Base-by-base conservation (phyloP, 805 yeast genomes). In the Saccharomycopsis selenospora region DNA sequence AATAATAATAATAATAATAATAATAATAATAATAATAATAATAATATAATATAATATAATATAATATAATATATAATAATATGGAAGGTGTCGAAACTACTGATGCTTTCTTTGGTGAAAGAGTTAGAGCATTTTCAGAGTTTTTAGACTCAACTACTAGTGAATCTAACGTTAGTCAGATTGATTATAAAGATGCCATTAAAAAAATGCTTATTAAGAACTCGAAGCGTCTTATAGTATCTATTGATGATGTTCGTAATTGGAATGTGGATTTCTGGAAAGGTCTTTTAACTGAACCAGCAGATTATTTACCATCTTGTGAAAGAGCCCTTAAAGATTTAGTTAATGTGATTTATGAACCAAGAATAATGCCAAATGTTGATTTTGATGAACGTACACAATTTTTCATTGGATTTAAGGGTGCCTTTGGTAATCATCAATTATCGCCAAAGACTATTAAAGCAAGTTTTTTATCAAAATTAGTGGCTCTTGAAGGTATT, bases 401-500 rank as follows among this genome's bases (percentile, higher is more conserved):
- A 50, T 85, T 82, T 62, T 81, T 83, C 58, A 65, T 93, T 13
- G 84, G 90, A 0, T 88, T 91, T 66, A 79, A 77, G 57, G 99
- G 99, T 47, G 81, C 97, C 0, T 88, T 93, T 65, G 98, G 98
- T 48, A 77, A 81, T 48, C 90, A 89, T 61, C 76, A 83, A 41
- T 80, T 91, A 25, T 82, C 89, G 22, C 97, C 99, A 18, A 76
- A 98, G 59, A 80, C 96, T 2, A 79, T 93, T 49, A 77, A 82
- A 51, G 82, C 98, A 2, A 66, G 74, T 11, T 82, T 78, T 55
- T 69, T 93, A 45, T 88, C 95, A 48, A 82, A 82, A 60, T 70
- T 91, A 76, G 79, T 93, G 40, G 81, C 95, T 1, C 72, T 93
- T 22, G 97, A 93, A 66, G 99, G 99, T 48, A 93, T 93, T 57